Percentiles rank a stretch among this genome's conserved stretches.
Conservation (phyloP, 192 early-diverging fungal genomes). For the Backusella liffmaniae region DNA sequence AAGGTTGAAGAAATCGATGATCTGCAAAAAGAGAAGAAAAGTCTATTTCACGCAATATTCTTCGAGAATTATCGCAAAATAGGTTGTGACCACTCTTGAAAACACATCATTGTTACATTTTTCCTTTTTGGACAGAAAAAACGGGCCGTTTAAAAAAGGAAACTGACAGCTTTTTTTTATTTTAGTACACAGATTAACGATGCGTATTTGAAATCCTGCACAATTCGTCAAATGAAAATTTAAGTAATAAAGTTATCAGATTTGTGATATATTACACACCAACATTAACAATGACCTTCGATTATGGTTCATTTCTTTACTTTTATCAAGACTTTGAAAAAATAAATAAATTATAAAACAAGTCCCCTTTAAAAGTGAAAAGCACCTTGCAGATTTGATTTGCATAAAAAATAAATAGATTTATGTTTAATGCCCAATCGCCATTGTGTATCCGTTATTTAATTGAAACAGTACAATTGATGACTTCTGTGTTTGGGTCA, state of each 20-base stretch:
- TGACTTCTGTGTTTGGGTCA: not conserved
- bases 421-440: not conserved
- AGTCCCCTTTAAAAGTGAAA: not conserved
- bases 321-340: not conserved
- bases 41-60: not conserved
- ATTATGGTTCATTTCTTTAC: not conserved
- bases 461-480: not conserved
- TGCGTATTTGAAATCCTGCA: not conserved
- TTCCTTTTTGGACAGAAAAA: not conserved
- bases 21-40: not conserved
- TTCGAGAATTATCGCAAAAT: not conserved
- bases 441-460: not conserved
- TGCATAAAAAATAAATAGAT: not conserved
- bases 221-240: not conserved
- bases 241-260: not conserved
- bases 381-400: not conserved
- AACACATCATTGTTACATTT: not conserved
- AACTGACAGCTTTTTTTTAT: not conserved
- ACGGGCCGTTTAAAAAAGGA: not conserved
- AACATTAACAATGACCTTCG: not conserved
- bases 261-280: not conserved
- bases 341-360: not conserved
- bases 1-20: not conserved
- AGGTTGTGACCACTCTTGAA: not conserved
- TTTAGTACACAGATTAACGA: not conserved